A percentile compares a stretch with the other conserved stretches of the same genome.
phyloP scores from a whole-genome alignment of 2,329 filamentous ascomycete species.

The Colletotrichum endophyticum region DNA sequence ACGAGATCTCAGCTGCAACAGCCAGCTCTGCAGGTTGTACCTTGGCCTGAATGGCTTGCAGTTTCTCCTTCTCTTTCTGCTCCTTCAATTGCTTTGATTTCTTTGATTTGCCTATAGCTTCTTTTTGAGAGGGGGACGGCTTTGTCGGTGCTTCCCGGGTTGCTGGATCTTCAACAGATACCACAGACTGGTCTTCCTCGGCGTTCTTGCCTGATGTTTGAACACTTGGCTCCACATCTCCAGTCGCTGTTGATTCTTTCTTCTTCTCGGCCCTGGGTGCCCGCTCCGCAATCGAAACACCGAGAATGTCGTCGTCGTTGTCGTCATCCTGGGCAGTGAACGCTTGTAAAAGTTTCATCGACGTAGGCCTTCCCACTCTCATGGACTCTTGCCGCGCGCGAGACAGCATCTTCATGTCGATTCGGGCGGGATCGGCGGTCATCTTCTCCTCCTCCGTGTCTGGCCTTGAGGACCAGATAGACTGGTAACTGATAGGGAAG shows the following conservation, averaged over 20 bases:
- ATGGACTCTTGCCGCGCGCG: background rate
- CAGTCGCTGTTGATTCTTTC: background rate
- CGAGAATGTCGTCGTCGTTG: conserved; percentile 33
- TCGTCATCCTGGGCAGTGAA: conserved; percentile 24
- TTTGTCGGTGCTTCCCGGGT: background rate
- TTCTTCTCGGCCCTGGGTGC: background rate
- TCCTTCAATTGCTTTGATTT: background rate
- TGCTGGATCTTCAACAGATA: background rate
- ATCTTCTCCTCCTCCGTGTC: conserved; percentile 7
- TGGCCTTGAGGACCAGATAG: conserved; percentile 17
- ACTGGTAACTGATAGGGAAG: conserved; percentile 9
- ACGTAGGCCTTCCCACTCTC: conserved; percentile 1
- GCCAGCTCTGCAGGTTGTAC: background rate
- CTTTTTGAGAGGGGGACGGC: background rate
- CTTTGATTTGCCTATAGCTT: background rate
- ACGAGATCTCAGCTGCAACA: background rate
- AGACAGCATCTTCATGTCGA: conserved; percentile 1
- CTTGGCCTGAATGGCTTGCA: background rate
- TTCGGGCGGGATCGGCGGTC: background rate
- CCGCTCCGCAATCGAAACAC: background rate
- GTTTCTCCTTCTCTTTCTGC: background rate
- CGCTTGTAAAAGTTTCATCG: conserved; percentile 2
- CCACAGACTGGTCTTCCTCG: background rate
- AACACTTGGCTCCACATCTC: background rate
- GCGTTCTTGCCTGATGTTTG: background rate